Evolutionary conservation across 495 filamentous ascomycete species (phyloP).

Genomic region (Pseudomonodictys pantanalensis): DNA sequence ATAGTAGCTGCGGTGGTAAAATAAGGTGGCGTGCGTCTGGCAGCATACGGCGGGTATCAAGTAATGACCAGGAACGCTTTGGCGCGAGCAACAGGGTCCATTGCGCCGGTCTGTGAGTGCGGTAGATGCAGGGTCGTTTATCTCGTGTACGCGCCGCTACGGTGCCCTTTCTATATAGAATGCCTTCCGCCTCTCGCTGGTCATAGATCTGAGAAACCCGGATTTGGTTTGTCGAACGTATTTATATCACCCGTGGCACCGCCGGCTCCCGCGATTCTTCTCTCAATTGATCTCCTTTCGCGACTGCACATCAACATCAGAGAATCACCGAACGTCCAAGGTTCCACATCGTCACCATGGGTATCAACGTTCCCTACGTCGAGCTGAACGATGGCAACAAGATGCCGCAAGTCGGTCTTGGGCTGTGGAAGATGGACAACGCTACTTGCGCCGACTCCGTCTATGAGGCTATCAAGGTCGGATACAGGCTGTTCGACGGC

Average conservation of each 20-base stretch:
- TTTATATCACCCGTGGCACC: too few relatives aligned
- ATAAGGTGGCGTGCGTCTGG: too few relatives aligned
- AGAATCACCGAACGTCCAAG: too few relatives aligned
- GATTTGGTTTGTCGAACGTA: constrained; percentile 3
- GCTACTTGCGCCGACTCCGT: constrained; percentile 29
- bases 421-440: constrained; percentile 36
- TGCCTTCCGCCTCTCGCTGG: constrained; percentile 23
- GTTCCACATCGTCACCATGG: constrained; percentile 7
- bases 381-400: constrained; percentile 32
- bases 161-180: constrained; percentile 7
- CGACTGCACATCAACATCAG: too few relatives aligned
- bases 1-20: too few relatives aligned
- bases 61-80: constrained; percentile 10
- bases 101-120: too few relatives aligned
- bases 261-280: background rate
- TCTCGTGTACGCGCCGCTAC: constrained; percentile 2
- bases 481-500: constrained; percentile 33
- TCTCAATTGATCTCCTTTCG: background rate
- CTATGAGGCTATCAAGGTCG: constrained; percentile 35
- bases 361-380: constrained; percentile 18
- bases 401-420: constrained; percentile 39
- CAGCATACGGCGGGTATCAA: too few relatives aligned
- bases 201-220: constrained; percentile 10
- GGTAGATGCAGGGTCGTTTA: constrained; percentile 24
- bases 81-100: too few relatives aligned